These are phyloP conservation scores for Stemphylium beticola DNA, from an alignment of 2,329 filamentous ascomycete species.

Conservation along the genomic window DNA sequence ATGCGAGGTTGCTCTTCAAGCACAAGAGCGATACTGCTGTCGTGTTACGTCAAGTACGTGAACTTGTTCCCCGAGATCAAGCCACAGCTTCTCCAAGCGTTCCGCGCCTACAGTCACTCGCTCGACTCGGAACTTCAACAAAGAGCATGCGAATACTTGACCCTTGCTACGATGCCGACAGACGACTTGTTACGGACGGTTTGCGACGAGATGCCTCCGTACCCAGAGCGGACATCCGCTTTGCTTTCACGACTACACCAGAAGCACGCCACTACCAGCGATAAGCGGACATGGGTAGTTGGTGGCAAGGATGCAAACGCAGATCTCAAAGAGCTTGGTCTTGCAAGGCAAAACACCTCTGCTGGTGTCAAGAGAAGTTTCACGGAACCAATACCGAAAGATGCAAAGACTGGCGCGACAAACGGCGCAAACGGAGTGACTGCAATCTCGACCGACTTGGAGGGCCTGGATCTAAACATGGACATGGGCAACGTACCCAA, in stretches of 20 bases:
- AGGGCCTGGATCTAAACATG: constrained; percentile 78
- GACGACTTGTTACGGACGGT: constrained; percentile 93
- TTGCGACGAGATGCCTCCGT: constrained; percentile 98
- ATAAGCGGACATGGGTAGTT: constrained; percentile 97
- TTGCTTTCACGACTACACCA: constrained; percentile 90
- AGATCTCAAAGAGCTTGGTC: constrained; percentile 77
- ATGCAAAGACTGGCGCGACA: constrained; percentile 32
- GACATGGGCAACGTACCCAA: constrained; percentile 65
- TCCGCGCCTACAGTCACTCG: constrained; percentile 90
- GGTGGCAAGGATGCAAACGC: constrained; percentile 93
- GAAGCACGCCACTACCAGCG: constrained; percentile 89
- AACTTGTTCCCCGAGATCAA: constrained; percentile 99
- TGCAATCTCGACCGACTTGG: constrained; percentile 64
- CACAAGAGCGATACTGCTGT: constrained; percentile 91
- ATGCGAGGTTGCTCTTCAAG: constrained; percentile 86
- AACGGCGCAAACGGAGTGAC: constrained; percentile 58
- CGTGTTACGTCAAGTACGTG: constrained; percentile 96
- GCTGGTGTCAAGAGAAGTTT: constrained; percentile 87
- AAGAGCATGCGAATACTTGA: constrained; percentile 91
- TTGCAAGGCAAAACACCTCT: constrained; percentile 68
- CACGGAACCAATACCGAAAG: constrained; percentile 57
- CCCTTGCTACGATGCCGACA: constrained; percentile 81
- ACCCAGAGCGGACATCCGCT: constrained; percentile 91
- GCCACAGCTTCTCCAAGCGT: constrained; percentile 87
- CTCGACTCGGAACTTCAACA: constrained; percentile 96